Conservation (phyloP, 2,329 filamentous ascomycete genomes). For the Escovopsis sp. region DNA sequence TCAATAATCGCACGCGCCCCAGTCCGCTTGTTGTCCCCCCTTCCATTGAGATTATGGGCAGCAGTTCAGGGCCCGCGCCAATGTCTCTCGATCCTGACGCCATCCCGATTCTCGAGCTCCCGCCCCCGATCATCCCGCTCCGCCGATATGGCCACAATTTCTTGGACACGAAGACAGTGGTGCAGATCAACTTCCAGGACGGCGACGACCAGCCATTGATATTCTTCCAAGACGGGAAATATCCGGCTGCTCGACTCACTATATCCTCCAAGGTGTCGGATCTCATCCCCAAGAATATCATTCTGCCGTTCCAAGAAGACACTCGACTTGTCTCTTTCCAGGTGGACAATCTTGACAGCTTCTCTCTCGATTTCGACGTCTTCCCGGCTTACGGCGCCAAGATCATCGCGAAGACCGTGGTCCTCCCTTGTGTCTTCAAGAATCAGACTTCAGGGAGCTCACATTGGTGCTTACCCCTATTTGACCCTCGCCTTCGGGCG, state of each 20-base stretch:
- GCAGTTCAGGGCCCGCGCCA: constrained; percentile 37
- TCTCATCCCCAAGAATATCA: constrained; percentile 88
- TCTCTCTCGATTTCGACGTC: constrained; percentile 92
- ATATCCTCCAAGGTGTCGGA: constrained; percentile 95
- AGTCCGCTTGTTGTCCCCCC: constrained; percentile 31
- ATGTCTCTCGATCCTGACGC: constrained; percentile 69
- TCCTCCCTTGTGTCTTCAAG: constrained; percentile 74
- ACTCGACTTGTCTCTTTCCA: constrained; percentile 90
- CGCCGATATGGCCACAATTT: constrained; percentile 96
- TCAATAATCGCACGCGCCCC: constrained; percentile 28
- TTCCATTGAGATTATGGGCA: constrained; percentile 28
- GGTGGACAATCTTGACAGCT: constrained; percentile 82
- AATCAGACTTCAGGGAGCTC: constrained; percentile 54
- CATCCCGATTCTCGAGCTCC: constrained; percentile 82
- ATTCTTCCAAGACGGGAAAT: constrained; percentile 97
- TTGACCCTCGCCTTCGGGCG: constrained; percentile 78
- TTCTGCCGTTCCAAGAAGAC: constrained; percentile 92
- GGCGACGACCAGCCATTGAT: constrained; percentile 60
- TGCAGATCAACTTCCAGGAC: constrained; percentile 81
- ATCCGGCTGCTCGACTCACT: constrained; percentile 84
- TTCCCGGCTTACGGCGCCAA: constrained; percentile 96
- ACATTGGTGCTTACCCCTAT: constrained; percentile 72
- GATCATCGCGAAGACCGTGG: constrained; percentile 91
- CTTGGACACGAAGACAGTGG: constrained; percentile 90
- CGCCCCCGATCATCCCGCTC: constrained; percentile 89